Conservation (phyloP, 1,139 yeast genomes). For the Scheffersomyces lignicola region DNA sequence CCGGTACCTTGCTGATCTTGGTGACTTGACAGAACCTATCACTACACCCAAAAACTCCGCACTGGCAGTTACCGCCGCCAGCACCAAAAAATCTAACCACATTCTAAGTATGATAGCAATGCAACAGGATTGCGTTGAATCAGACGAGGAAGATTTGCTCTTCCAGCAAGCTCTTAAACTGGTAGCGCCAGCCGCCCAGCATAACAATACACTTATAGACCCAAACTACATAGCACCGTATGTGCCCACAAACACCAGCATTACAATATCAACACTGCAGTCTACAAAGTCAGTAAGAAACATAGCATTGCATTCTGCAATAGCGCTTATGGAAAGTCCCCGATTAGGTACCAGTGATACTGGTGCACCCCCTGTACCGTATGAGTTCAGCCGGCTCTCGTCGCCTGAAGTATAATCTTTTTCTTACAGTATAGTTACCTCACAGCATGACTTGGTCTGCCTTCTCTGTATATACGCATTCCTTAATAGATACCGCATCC, state of each 20-base stretch:
- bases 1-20: too few relatives aligned
- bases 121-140: conserved; percentile 44
- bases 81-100: conserved; percentile 15
- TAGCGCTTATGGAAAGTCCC: conserved; percentile 3
- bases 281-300: conserved; percentile 2
- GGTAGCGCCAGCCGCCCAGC: too few relatives aligned
- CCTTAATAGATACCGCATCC: too few relatives aligned
- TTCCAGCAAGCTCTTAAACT: neutral
- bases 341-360: conserved; percentile 4
- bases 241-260: too few relatives aligned
- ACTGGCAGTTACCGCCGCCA: conserved; percentile 4
- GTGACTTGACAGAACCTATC: too few relatives aligned
- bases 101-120: conserved; percentile 37
- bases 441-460: too few relatives aligned
- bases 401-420: neutral
- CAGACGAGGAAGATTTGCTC: conserved; percentile 12
- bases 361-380: neutral
- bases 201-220: too few relatives aligned
- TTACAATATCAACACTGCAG: conserved; percentile 1
- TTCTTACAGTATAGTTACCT: neutral
- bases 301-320: neutral
- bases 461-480: too few relatives aligned
- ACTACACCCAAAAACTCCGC: conserved; percentile 3
- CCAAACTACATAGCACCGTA: too few relatives aligned
- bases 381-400: neutral